Percentiles rank a stretch among this genome's conserved stretches.
phyloP scores from a whole-genome alignment of 305 asterid species.

The Fraxinus albicans region DNA sequence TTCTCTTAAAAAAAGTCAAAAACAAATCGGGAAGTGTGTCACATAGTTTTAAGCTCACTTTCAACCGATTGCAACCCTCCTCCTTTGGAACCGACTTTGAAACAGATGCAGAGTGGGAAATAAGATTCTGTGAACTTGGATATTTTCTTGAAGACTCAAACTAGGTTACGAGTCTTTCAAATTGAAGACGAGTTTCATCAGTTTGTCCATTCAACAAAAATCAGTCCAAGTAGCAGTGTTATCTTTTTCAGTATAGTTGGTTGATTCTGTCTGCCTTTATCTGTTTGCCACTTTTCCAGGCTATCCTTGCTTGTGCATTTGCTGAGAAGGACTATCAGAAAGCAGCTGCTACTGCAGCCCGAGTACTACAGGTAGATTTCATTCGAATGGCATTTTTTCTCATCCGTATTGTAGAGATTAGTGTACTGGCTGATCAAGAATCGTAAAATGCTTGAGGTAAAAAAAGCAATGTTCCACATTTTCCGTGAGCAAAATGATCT shows the following conservation, averaged over 20 bases:
- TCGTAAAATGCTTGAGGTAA: neutral
- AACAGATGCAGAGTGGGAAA: neutral
- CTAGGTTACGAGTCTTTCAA: neutral
- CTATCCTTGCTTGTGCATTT: conserved; percentile 90
- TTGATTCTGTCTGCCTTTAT: neutral
- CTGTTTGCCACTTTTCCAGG: conserved; percentile 35
- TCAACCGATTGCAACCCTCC: neutral
- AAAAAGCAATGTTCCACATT: neutral
- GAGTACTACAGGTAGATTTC: conserved; percentile 70
- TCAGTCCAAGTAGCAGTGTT: neutral
- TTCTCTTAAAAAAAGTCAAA: neutral
- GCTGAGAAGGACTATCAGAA: conserved; percentile 82
- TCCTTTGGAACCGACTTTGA: neutral
- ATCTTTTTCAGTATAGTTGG: neutral
- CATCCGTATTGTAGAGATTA: neutral
- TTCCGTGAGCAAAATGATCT: neutral
- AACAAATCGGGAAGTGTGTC: neutral
- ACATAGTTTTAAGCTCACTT: neutral
- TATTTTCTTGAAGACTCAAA: neutral
- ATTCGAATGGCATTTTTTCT: neutral
- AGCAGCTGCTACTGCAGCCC: conserved; percentile 77
- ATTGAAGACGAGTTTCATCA: neutral
- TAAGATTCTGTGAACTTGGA: neutral
- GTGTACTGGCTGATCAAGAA: neutral
- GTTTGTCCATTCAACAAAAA: neutral